phyloP scores from a whole-genome alignment of 1,139 yeast species.

The Blastobotrys malaysiensis region DNA sequence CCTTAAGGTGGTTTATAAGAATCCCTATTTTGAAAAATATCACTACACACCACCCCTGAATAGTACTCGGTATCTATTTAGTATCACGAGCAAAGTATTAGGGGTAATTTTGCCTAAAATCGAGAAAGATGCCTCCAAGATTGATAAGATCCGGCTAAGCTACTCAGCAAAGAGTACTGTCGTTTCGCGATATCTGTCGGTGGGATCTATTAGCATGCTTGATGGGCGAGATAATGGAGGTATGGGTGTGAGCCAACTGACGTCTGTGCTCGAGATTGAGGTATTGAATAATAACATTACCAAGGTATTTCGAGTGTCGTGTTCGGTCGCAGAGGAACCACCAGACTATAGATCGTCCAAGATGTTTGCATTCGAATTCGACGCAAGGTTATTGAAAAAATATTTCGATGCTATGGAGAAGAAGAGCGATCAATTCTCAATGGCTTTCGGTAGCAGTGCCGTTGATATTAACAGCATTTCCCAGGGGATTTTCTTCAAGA shows the following conservation, averaged over 20 bases:
- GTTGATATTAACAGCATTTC: constrained; percentile 27
- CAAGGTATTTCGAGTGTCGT: constrained; percentile 26
- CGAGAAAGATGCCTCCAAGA: constrained; percentile 18
- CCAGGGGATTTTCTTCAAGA: constrained; percentile 19
- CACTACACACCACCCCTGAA: neutral
- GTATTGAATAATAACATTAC: neutral
- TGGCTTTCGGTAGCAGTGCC: constrained; percentile 19
- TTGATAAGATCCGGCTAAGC: constrained; percentile 14
- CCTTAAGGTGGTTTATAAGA: neutral
- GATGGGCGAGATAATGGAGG: neutral
- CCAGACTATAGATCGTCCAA: neutral
- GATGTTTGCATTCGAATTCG: constrained; percentile 17
- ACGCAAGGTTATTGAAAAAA: constrained; percentile 23
- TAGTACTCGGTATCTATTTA: neutral
- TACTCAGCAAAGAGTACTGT: constrained; percentile 8
- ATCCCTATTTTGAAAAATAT: neutral
- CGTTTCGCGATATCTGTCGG: constrained; percentile 5
- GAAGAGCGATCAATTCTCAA: constrained; percentile 29
- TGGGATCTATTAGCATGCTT: constrained; percentile 5
- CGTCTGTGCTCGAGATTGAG: neutral
- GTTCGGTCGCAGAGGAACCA: constrained; percentile 18
- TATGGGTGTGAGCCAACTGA: neutral
- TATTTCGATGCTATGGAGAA: constrained; percentile 29
- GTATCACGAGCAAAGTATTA: constrained; percentile 15
- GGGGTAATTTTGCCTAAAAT: constrained; percentile 19